Base-by-base conservation (phyloP, 805 yeast species). In the Yamadazyma ubonensis region DNA sequence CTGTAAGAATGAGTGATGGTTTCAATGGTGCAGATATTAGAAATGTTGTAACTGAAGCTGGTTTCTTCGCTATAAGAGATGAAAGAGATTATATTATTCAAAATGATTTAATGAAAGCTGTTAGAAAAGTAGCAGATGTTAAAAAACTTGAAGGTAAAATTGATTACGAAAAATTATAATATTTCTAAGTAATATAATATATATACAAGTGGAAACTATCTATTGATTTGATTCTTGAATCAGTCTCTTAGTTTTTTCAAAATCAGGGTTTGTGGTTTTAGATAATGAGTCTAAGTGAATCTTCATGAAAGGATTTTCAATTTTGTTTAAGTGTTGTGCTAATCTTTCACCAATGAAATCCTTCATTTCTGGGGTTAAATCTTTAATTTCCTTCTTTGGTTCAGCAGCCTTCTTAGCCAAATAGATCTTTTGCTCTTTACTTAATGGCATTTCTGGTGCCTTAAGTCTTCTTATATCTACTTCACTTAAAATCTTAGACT, bases 21-120 rank as follows among this genome's bases (percentile, higher is more conserved):
- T 93, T 93, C 69, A 91, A 91, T 65, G 99, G 99, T 71, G 98
- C 98, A 5, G 99, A 91, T 75, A 83, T 91, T 53, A 81, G 99
- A 64, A 91, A 91, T 61, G 96, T 93, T 44, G 77, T 90, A 23
- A 91, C 99, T n/a, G 99, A 91, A 70, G 96, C 97, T 19, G 99
- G 99, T 2, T 93, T 93, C 69, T 88, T 90, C 53, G 98, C 99
- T 39, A 93, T 93, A 53, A 80, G 99, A 68, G 97, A 93, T 58
- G 99, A 93, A 60, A 81, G 99, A 56, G 97, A 91, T 61, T 88
- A 87, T 67, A 88, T 93, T 53, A 62, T 87, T 38, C 99, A 93
- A 62, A 82, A 85, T 54, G 99, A 93, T 70, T 62, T 93, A 65
- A 85, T 93, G 91, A 93, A 93, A 66, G 99, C 99, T 12, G 98